Base-by-base conservation (phyloP, 768 basidiomycete species). In the Leccinum subtestaceum region DNA sequence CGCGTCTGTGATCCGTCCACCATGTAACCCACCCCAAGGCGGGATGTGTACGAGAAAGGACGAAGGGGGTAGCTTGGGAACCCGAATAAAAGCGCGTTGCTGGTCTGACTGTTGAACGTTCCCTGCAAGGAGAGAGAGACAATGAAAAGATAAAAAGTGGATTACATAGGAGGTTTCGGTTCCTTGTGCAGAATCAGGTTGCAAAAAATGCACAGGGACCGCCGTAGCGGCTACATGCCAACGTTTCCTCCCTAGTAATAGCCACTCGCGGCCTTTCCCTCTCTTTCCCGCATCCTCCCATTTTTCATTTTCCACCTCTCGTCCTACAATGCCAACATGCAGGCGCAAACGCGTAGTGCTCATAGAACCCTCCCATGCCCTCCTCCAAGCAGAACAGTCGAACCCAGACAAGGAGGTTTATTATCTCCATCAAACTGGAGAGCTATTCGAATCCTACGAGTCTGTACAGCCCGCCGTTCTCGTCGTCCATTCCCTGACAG, bases 381-480 rank as follows among this genome's bases (percentile, higher is more conserved):
- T 93, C 70, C 80, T 90, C 62, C 81, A 84, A 62, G 81, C 84
- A 59, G 79, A 80, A 68, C 80, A 84, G 73, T 74, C 83, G 46
- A 83, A 87, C 78, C 85, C 85, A 36, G 77, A 80, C 74, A 84
- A 78, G 70, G 85, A 87, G 64, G 95, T 98, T 74, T 98, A 87
- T 78, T 95, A 91, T 79, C 88, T 98, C 70, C 79, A 86, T 63
- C 87, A 93, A 75, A 98, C 96, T 3, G 96, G 95, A 70, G 96
- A 98, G 84, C 91, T 98, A 75, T 98, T 98, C 73, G 88, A 93
- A 63, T 87, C 87, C 70, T 98, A 97, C 72, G 95, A 97, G 95
- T 97, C 70, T 71, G 91, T 56, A 57, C 69, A 61, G 61, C 63
- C 55, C 54, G 32, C 49, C 62, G 59, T 63, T 51, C 66, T 63